Evolutionary conservation across 805 yeast species (phyloP).

Genomic region (Candida yuanshanica): DNA sequence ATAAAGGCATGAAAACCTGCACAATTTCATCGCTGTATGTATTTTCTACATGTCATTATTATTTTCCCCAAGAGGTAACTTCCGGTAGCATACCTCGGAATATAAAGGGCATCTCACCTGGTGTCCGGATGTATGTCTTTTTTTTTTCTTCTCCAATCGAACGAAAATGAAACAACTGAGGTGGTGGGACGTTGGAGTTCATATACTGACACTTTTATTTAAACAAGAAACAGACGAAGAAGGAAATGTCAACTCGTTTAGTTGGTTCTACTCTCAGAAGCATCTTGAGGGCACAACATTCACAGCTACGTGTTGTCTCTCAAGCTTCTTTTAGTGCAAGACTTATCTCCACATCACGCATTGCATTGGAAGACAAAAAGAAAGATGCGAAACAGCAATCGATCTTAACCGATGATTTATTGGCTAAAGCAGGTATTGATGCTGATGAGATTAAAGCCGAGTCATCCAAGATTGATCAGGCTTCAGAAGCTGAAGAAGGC

Average conservation of each 20-base stretch:
- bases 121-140: too few species aligned
- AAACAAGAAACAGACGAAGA: too few species aligned
- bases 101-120: too few species aligned
- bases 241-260: not conserved
- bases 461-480: conserved; percentile 4
- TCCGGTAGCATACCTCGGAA: too few species aligned
- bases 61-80: too few species aligned
- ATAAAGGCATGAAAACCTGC: too few species aligned
- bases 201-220: not conserved
- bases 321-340: conserved; percentile 4
- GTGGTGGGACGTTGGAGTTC: too few species aligned
- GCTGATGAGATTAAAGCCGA: conserved; percentile 29
- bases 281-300: not conserved
- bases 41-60: too few species aligned
- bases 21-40: too few species aligned
- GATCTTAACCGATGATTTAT: conserved; percentile 72
- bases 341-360: conserved; percentile 14
- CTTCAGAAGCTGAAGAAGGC: conserved; percentile 23
- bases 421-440: conserved; percentile 82
- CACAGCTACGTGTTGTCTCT: not conserved
- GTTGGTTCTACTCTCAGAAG: conserved; percentile 1
- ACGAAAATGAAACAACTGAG: too few species aligned
- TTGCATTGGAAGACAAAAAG: conserved; percentile 15
- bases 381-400: conserved; percentile 32
- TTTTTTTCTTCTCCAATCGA: too few species aligned